Conservation (phyloP, 257 asterid species). For the Rhazya stricta region DNA sequence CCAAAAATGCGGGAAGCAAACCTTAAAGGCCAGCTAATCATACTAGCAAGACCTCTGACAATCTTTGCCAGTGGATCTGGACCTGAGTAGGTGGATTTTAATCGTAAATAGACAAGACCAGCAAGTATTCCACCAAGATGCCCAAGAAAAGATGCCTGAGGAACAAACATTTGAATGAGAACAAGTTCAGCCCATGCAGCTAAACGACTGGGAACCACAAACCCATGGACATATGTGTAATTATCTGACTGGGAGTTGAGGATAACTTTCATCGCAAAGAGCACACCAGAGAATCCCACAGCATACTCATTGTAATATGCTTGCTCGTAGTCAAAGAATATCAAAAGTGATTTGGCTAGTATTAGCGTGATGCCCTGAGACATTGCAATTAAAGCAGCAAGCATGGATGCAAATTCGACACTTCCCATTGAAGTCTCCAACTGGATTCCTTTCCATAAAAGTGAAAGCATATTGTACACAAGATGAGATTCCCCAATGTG, state of each 20-base stretch:
- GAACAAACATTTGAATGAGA: constrained; percentile 77
- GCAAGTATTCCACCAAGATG: constrained; percentile 92
- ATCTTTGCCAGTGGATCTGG: constrained; percentile 37
- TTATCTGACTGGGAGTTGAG: constrained; percentile 61
- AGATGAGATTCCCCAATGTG: constrained; percentile 80
- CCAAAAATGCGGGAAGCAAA: constrained; percentile 23
- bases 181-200: constrained; percentile 98
- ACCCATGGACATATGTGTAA: constrained; percentile 61
- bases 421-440: constrained; percentile 83
- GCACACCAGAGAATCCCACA: constrained; percentile 92
- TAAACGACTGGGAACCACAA: constrained; percentile 70
- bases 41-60: constrained; percentile 31
- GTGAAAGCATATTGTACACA: constrained; percentile 85
- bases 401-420: constrained; percentile 64
- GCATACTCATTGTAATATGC: constrained; percentile 71
- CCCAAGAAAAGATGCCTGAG: constrained; percentile 88
- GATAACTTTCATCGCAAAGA: constrained; percentile 91
- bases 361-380: constrained; percentile 74
- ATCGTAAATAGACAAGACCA: constrained; percentile 51
- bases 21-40: constrained; percentile 60
- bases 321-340: constrained; percentile 50
- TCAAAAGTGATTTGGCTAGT: constrained; percentile 59
- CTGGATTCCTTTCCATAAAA: constrained; percentile 87
- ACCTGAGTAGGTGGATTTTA: constrained; percentile 44
- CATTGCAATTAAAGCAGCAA: constrained; percentile 62